Evolutionary conservation across 495 filamentous ascomycete species (phyloP).

Genomic region (Pseudoneurospora amorphoporcata): DNA sequence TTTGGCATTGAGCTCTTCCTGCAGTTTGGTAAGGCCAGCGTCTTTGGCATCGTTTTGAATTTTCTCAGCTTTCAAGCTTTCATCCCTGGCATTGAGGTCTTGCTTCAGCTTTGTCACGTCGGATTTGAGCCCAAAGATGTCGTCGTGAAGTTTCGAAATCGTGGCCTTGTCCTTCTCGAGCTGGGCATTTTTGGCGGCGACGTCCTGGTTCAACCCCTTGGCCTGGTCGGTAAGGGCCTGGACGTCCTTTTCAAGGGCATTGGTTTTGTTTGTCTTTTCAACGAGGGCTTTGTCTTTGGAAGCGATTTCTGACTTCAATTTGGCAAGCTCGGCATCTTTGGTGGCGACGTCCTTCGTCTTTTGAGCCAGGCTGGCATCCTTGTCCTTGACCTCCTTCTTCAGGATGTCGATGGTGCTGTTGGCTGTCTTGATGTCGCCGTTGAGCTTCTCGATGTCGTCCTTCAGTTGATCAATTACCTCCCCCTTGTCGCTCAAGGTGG

Average conservation of each 20-base stretch:
- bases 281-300: not conserved
- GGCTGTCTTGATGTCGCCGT: not conserved
- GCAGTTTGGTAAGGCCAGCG: too few relatives aligned
- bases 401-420: not conserved
- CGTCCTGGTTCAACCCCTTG: not conserved
- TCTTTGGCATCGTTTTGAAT: too few relatives aligned
- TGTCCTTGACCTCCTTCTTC: not conserved
- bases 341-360: not conserved
- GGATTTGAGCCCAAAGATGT: not conserved
- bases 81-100: too few relatives aligned
- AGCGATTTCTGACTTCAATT: not conserved
- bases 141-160: not conserved
- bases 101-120: not conserved
- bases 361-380: not conserved
- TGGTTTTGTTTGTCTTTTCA: not conserved
- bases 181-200: not conserved
- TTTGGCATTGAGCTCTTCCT: too few relatives aligned
- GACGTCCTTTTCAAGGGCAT: not conserved
- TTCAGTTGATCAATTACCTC: not conserved
- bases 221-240: not conserved
- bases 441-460: not conserved
- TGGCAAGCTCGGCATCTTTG: not conserved
- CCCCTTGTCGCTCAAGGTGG: not conserved
- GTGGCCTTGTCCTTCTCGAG: not conserved
- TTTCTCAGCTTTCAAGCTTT: too few relatives aligned